These are phyloP conservation scores for Ustilago hordei DNA, from an alignment of 1,284 basidiomycete species.

Conservation along the genomic window DNA sequence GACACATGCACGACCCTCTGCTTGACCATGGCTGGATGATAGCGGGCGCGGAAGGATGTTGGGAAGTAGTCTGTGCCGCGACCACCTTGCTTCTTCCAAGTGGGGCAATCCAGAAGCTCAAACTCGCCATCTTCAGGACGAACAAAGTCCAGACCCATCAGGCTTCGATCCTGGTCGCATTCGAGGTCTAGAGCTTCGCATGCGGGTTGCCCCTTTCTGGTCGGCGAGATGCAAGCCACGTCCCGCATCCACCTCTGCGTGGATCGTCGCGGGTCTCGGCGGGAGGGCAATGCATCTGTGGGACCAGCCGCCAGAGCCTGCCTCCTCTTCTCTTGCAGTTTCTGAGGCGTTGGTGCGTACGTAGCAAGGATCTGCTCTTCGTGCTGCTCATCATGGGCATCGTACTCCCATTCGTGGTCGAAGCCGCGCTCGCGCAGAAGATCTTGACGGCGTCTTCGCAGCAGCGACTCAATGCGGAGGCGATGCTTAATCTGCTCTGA, in stretches of 20 bases:
- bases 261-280: conserved; percentile 22
- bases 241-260: conserved; percentile 35
- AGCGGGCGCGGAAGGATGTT: conserved; percentile 51
- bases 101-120: conserved; percentile 52
- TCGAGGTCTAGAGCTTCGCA: conserved; percentile 1
- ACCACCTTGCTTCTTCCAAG: conserved; percentile 49
- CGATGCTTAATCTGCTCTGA: conserved; percentile 48
- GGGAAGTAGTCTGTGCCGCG: conserved; percentile 61
- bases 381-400: conserved; percentile 15
- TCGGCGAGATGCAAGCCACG: conserved; percentile 25
- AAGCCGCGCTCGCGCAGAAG: conserved; percentile 46
- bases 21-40: conserved; percentile 57
- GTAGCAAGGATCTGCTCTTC: conserved; percentile 48
- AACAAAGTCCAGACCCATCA: conserved; percentile 18
- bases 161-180: neutral
- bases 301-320: conserved; percentile 14
- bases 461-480: conserved; percentile 35
- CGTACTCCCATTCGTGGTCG: conserved; percentile 18
- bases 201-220: conserved; percentile 4
- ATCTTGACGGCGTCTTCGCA: conserved; percentile 45
- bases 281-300: neutral
- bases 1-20: conserved; percentile 50
- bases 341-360: conserved; percentile 36
- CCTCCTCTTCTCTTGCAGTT: conserved; percentile 27
- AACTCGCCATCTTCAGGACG: conserved; percentile 49